phyloP scores from a whole-genome alignment of 331 rosid species.

The Acacia concinna region DNA sequence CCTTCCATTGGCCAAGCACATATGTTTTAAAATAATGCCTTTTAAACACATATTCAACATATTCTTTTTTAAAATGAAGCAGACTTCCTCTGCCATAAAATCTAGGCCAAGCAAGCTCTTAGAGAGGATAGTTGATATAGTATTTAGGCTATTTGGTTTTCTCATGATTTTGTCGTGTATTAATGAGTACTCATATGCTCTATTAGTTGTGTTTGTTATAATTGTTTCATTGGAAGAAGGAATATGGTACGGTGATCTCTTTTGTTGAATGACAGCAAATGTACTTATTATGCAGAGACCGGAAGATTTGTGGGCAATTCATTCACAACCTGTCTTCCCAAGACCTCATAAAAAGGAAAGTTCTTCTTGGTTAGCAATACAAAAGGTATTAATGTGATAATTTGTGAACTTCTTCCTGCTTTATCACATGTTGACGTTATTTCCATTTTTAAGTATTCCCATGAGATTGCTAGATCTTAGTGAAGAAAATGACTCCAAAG shows the following conservation, averaged over 20 bases:
- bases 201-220: neutral
- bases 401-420: conserved; percentile 27
- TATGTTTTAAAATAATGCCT: no score
- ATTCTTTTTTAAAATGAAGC: no score
- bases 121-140: neutral
- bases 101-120: neutral
- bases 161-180: neutral
- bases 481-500: neutral
- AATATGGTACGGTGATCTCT: conserved; percentile 3
- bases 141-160: neutral
- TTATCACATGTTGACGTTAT: conserved; percentile 6
- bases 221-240: conserved; percentile 15
- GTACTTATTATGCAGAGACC: conserved; percentile 61
- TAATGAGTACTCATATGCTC: neutral
- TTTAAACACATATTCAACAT: no score
- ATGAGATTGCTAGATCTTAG: neutral
- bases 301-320: conserved; percentile 89
- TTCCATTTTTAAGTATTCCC: neutral
- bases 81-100: neutral
- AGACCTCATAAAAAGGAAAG: conserved; percentile 80
- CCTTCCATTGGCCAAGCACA: neutral
- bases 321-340: conserved; percentile 77
- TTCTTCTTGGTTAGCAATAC: conserved; percentile 85
- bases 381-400: conserved; percentile 47
- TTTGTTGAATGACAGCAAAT: conserved; percentile 23